Conservation (phyloP, 1,284 basidiomycete species). For the Phaffia rhodozyma region DNA sequence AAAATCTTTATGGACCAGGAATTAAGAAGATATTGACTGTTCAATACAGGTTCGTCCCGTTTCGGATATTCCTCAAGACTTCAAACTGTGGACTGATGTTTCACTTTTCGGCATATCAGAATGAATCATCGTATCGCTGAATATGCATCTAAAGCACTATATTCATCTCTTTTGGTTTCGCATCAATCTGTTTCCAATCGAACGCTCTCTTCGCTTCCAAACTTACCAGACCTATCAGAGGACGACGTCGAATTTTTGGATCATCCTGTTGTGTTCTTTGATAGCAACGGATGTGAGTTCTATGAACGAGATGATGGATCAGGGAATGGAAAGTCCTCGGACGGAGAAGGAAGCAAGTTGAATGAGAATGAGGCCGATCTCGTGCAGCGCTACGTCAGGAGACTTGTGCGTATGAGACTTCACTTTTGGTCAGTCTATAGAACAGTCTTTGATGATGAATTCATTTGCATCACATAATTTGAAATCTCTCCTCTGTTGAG, state of each 20-base stretch:
- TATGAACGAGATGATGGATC: slow-evolving; percentile 50
- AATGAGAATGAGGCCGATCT: slow-evolving; percentile 89
- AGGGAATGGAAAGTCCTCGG: neutral
- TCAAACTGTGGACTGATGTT: too few species aligned
- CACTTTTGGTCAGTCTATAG: neutral
- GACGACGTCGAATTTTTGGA: slow-evolving; percentile 55
- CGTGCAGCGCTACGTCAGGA: slow-evolving; percentile 67
- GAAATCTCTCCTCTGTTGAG: neutral
- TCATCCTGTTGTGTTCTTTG: slow-evolving; percentile 79
- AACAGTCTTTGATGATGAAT: neutral
- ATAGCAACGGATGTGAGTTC: slow-evolving; percentile 85
- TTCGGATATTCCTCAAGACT: neutral
- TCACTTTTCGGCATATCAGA: neutral
- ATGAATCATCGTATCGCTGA: neutral
- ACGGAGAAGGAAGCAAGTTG: slow-evolving; percentile 54
- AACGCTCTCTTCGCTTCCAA: slow-evolving; percentile 62
- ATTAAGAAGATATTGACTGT: slow-evolving; percentile 78
- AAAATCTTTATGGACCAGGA: slow-evolving; percentile 66
- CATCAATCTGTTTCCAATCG: slow-evolving; percentile 84
- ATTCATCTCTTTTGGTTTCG: neutral
- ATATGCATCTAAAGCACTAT: neutral
- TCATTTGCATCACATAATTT: neutral
- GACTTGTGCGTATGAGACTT: slow-evolving; percentile 46
- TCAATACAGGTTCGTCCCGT: slow-evolving; percentile 58
- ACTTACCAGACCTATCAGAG: slow-evolving; percentile 44